Base-by-base conservation (phyloP, 2,329 filamentous ascomycete genomes). In the Exophiala dermatitidis region DNA sequence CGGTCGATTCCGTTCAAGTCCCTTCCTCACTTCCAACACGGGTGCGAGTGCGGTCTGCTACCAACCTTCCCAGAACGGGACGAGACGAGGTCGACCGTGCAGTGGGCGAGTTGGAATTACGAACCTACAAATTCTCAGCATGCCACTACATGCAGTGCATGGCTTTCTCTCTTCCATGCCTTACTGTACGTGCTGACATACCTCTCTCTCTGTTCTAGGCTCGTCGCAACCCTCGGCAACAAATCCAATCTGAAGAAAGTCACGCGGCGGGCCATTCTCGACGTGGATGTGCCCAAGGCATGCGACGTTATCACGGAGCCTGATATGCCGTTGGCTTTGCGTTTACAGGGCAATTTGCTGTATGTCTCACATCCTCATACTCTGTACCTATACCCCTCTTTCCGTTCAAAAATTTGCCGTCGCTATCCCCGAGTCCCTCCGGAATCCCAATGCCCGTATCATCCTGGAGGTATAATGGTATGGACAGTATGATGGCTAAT, bases 291-390 rank as follows among this genome's bases (percentile, higher is more conserved):
- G 29, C 78, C 82, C 34, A 90, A 86, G 65, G 90, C 93, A 53
- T 96, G 91, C 69, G 78, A 85, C 59, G 93, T 85, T n/a, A 95
- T 98, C 66, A 81, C 88, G 36, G 78, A 88, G 52, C 90, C 87
- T 63, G 87, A 85, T 4, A 88, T 87, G 1, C 93, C 93, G 2
- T 85, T 98, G 72, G 91, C 93, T 3, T 71, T 98, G 60, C 84
- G 93, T 34, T 79, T 98, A 26, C 91, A 97, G 66, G 86, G 90
- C 10, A 96, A 85, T 62, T 77, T 98, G 12, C 81, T 98, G 81
- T 85, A 66, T 66, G 77, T 64, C 19, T 19, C 19, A 19, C 19
- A 19, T 29, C 12, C 31, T 5, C 26, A 8, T 33, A 40, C n/a
- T 9, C 31, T 9, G 19, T 30, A 5, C 9, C 8, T 38, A 36